Evolutionary conservation across 2,329 filamentous ascomycete species (phyloP).

Genomic region (Alternaria gaisen): DNA sequence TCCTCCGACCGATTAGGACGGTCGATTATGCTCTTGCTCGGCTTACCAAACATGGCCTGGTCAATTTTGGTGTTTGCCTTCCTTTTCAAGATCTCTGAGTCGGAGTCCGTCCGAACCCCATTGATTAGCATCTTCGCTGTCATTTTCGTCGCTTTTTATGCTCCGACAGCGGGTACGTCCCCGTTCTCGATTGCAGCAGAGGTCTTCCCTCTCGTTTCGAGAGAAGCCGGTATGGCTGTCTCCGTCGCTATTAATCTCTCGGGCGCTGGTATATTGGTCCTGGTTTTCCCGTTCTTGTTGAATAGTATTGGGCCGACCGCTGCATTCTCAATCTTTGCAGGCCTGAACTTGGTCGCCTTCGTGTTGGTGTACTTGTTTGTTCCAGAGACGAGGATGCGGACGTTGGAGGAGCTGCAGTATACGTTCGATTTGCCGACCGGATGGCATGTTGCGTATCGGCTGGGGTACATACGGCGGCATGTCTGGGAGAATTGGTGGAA

Average conservation of each 20-base stretch:
- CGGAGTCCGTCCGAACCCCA: constrained; percentile 15
- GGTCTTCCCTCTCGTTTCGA: constrained; percentile 33
- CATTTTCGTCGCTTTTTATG: constrained; percentile 31
- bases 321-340: constrained; percentile 50
- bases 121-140: constrained; percentile 28
- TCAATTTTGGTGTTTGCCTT: constrained; percentile 34
- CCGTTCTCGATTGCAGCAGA: constrained; percentile 36
- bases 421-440: constrained; percentile 34
- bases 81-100: constrained; percentile 24
- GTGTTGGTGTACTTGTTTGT: constrained; percentile 40
- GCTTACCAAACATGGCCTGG: constrained; percentile 36
- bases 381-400: constrained; percentile 37
- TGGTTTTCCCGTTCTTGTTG: constrained; percentile 51
- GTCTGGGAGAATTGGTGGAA: constrained; percentile 29
- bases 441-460: constrained; percentile 30
- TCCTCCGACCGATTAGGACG: constrained; percentile 29
- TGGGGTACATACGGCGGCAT: constrained; percentile 23
- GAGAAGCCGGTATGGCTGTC: constrained; percentile 41
- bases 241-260: constrained; percentile 51
- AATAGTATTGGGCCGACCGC: constrained; percentile 41
- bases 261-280: constrained; percentile 49
- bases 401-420: constrained; percentile 35
- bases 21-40: constrained; percentile 29
- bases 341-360: constrained; percentile 38
- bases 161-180: constrained; percentile 32